Conservation (phyloP, 495 filamentous ascomycete genomes). For the Patellaria atrata region DNA sequence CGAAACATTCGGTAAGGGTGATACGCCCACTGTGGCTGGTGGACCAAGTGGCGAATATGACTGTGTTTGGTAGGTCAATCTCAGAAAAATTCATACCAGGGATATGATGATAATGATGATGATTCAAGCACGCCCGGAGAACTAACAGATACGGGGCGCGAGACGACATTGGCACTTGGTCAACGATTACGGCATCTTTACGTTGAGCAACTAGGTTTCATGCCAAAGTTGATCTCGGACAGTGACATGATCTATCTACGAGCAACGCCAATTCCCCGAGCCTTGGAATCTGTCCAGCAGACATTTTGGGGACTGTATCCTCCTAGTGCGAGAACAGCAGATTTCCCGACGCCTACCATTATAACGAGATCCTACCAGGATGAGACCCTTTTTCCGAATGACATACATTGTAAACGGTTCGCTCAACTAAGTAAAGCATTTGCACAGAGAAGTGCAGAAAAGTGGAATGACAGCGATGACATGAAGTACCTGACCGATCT, state of each 20-base stretch:
- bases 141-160: conserved; percentile 73
- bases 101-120: neutral
- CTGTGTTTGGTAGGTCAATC: conserved; percentile 45
- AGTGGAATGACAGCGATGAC: conserved; percentile 70
- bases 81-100: neutral
- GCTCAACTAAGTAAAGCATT: conserved; percentile 66
- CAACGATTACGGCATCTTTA: conserved; percentile 69
- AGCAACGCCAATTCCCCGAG: conserved; percentile 68
- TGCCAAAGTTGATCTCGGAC: conserved; percentile 52
- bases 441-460: conserved; percentile 61
- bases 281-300: conserved; percentile 80
- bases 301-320: conserved; percentile 86
- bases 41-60: conserved; percentile 59
- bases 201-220: conserved; percentile 73
- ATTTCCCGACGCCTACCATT: conserved; percentile 59
- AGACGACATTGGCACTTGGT: conserved; percentile 72
- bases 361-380: conserved; percentile 56
- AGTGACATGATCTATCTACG: conserved; percentile 70
- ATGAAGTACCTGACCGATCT: conserved; percentile 70
- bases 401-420: conserved; percentile 70
- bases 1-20: conserved; percentile 62
- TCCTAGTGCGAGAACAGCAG: conserved; percentile 42
- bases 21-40: conserved; percentile 42
- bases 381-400: conserved; percentile 89
- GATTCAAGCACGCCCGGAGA: conserved; percentile 55